phyloP scores from a whole-genome alignment of 106 monocot genomes.

The Apostasia ramifera region DNA sequence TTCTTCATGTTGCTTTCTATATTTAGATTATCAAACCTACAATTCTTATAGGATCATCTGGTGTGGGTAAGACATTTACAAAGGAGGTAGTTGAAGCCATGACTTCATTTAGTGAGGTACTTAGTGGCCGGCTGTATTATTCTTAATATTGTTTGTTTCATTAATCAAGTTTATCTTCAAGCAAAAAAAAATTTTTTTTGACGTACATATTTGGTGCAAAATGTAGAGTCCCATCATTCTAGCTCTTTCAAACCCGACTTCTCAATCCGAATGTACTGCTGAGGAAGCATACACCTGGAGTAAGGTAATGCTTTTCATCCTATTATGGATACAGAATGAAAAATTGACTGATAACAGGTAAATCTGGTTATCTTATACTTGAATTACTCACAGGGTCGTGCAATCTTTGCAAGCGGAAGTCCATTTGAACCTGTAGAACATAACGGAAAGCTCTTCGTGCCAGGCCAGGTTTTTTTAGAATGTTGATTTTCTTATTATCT shows the following conservation, averaged over 20 bases:
- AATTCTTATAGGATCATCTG: constrained; percentile 71
- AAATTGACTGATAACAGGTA: not conserved
- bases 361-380: not conserved
- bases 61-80: constrained; percentile 72
- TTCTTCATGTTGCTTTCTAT: not conserved
- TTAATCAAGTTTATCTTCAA: not conserved
- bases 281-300: constrained; percentile 74
- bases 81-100: constrained; percentile 76
- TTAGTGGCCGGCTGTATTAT: not conserved
- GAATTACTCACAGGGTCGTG: constrained; percentile 4
- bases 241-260: constrained; percentile 65
- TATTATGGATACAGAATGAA: not conserved
- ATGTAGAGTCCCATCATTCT: constrained; percentile 62
- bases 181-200: not conserved
- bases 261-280: constrained; percentile 72
- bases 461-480: constrained; percentile 7
- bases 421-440: constrained; percentile 20
- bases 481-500: not conserved
- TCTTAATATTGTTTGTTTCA: not conserved
- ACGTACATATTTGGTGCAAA: not conserved
- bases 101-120: constrained; percentile 78
- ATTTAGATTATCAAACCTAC: constrained; percentile 73
- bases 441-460: constrained; percentile 11
- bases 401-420: constrained; percentile 16
- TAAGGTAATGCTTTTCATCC: constrained; percentile 24